phyloP scores from a whole-genome alignment of 495 filamentous ascomycete genomes.

The Hypomontagnella monticulosa region DNA sequence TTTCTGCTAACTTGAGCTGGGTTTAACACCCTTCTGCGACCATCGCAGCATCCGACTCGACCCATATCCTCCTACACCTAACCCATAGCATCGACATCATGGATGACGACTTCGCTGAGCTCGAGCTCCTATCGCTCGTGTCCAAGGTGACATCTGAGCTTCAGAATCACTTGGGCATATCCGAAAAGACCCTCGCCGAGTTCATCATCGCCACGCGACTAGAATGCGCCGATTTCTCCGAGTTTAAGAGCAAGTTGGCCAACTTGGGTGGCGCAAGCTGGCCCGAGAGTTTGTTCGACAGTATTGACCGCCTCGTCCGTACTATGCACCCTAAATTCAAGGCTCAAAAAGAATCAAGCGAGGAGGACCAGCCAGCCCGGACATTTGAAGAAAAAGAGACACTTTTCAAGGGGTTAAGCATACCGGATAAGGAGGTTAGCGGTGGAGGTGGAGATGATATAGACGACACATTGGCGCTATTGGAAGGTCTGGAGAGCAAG shows the following conservation, averaged over 20 bases:
- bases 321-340: slow-evolving; percentile 93
- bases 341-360: slow-evolving; percentile 48
- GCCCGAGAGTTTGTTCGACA: slow-evolving; percentile 87
- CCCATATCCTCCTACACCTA: neutral
- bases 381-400: slow-evolving; percentile 71
- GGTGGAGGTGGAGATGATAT: slow-evolving; percentile 68
- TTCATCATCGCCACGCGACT: slow-evolving; percentile 91
- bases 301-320: slow-evolving; percentile 84
- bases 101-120: slow-evolving; percentile 83
- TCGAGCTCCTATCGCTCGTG: slow-evolving; percentile 93
- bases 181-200: slow-evolving; percentile 93
- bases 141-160: slow-evolving; percentile 94
- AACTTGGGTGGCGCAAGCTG: slow-evolving; percentile 85
- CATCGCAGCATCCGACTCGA: neutral
- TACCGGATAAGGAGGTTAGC: slow-evolving; percentile 81
- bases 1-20: slow-evolving; percentile 21
- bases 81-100: slow-evolving; percentile 58
- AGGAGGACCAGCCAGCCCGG: slow-evolving; percentile 52
- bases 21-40: slow-evolving; percentile 1
- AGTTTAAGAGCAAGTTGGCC: slow-evolving; percentile 75
- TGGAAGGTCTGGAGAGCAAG: slow-evolving; percentile 87
- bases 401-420: slow-evolving; percentile 87
- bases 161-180: slow-evolving; percentile 91
- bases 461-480: slow-evolving; percentile 91
- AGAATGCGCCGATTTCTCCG: slow-evolving; percentile 71